These are phyloP conservation scores for Starmerella potacharoeniae DNA, from an alignment of 805 yeast genomes.

Conservation along the genomic window DNA sequence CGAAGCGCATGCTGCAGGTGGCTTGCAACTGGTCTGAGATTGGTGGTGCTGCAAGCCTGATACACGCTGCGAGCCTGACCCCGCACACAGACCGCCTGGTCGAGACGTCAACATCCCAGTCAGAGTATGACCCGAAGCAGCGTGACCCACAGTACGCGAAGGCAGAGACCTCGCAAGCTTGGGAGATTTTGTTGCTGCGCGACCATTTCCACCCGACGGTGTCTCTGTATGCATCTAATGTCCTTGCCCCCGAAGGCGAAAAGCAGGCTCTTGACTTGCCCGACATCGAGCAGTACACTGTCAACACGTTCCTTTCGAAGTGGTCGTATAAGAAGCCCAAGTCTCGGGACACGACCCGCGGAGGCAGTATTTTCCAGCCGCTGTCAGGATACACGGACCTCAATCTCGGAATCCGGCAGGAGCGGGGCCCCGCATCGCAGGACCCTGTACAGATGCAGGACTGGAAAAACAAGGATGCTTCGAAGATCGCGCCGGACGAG, in stretches of 20 bases:
- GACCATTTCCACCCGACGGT: constrained; percentile 90
- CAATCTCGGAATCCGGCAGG: constrained; percentile 25
- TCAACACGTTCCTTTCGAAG: constrained; percentile 85
- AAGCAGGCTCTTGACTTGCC: constrained; percentile 49
- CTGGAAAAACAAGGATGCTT: constrained; percentile 54
- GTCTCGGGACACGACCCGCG: constrained; percentile 60
- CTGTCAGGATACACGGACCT: constrained; percentile 51
- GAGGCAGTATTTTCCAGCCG: constrained; percentile 96
- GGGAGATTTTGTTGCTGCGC: constrained; percentile 72
- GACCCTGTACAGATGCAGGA: constrained; percentile 74
- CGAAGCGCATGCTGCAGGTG: constrained; percentile 77
- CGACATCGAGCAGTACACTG: constrained; percentile 76
- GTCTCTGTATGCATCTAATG: constrained; percentile 59
- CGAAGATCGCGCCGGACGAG: constrained; percentile 74
- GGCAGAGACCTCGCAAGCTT: constrained; percentile 67
- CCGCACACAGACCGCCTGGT: constrained; percentile 72
- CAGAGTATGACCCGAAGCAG: constrained; percentile 64
- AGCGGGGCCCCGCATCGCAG: constrained; percentile 40
- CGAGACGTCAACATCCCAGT: constrained; percentile 28
- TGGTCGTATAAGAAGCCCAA: constrained; percentile 91
- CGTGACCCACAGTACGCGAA: constrained; percentile 90
- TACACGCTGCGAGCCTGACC: constrained; percentile 28
- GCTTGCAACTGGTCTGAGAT: constrained; percentile 77
- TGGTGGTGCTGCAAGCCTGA: constrained; percentile 43
- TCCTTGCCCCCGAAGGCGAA: constrained; percentile 34